Conservation (phyloP, 73 alveolate genomes). For the Paramecium pentaurelia region DNA sequence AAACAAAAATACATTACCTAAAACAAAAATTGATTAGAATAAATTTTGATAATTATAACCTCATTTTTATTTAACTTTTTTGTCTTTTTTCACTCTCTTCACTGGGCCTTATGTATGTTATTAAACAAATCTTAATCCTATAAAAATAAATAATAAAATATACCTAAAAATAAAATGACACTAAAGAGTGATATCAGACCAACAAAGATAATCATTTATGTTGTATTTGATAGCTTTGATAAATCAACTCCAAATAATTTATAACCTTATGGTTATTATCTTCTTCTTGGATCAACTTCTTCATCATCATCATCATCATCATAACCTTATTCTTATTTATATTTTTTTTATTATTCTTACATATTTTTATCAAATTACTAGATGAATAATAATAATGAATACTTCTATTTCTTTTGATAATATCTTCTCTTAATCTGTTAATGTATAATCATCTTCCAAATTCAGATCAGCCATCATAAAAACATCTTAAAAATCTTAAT, state of each 20-base stretch:
- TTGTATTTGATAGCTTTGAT: not conserved
- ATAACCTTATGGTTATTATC: not conserved
- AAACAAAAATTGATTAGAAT: not conserved
- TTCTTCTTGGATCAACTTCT: not conserved
- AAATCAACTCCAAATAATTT: not conserved
- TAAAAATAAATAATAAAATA: not conserved
- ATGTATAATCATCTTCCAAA: not conserved
- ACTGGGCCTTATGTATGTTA: not conserved
- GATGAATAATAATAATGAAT: not conserved
- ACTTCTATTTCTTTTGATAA: not conserved
- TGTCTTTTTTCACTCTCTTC: not conserved
- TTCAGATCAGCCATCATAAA: not conserved
- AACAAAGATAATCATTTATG: not conserved
- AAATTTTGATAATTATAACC: not conserved
- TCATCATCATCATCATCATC: conserved; percentile 11
- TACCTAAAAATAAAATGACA: not conserved
- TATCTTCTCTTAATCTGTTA: not conserved
- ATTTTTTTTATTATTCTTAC: not conserved
- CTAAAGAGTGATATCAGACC: not conserved
- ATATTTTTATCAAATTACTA: not conserved
- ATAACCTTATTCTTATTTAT: not conserved
- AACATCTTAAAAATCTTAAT: not conserved
- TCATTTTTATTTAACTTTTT: not conserved
- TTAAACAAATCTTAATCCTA: not conserved
- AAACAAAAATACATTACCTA: not conserved